Percentiles rank a stretch among this genome's conserved stretches.
Conservation (phyloP, 805 yeast species). For the Saccharomyces paradoxus region DNA sequence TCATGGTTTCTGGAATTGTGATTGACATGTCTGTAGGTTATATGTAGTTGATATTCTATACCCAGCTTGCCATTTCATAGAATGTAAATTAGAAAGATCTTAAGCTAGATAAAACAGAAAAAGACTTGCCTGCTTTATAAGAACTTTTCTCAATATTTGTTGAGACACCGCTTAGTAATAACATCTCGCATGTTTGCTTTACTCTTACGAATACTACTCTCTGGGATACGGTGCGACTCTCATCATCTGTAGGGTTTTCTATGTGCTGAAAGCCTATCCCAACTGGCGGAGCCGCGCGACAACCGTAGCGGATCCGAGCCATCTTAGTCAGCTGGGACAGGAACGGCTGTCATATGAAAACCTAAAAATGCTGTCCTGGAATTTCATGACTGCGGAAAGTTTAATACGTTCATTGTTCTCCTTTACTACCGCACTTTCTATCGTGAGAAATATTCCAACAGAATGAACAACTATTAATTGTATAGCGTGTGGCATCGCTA, state of each 20-base stretch:
- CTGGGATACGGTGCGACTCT: background rate
- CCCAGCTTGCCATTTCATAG: background rate
- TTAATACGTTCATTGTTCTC: background rate
- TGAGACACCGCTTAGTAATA: background rate
- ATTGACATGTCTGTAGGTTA: background rate
- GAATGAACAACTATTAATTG: background rate
- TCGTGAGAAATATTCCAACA: background rate
- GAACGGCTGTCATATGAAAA: background rate
- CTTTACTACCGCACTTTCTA: background rate
- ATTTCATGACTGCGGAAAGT: background rate
- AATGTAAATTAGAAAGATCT: background rate
- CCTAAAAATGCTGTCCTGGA: background rate
- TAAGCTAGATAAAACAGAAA: background rate
- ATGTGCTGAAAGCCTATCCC: background rate
- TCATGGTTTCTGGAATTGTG: constrained; percentile 29
- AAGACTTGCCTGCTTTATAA: background rate
- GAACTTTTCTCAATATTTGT: background rate
- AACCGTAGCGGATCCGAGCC: background rate
- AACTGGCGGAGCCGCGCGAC: background rate
- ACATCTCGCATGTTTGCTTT: background rate
- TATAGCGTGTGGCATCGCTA: no score
- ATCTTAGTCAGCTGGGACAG: background rate
- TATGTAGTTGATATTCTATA: background rate
- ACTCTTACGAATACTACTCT: background rate
- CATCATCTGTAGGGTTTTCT: background rate